These are phyloP conservation scores for Globisporangium parvum DNA, from an alignment of 352 stramenopile genomes.

Conservation along the genomic window DNA sequence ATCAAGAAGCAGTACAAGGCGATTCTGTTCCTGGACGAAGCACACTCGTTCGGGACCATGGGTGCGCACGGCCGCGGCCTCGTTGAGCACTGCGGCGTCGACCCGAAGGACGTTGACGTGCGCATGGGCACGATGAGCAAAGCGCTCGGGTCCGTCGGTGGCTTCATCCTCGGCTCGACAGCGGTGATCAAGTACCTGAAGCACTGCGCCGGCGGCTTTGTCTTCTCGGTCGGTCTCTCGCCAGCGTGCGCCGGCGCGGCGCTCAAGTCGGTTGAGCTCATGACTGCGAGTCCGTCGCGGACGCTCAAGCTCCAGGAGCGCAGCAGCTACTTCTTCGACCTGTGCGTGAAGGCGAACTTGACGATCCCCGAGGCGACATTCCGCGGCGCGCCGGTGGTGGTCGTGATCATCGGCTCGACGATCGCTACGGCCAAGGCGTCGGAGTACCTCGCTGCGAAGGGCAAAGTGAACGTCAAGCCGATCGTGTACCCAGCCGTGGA, in stretches of 20 bases:
- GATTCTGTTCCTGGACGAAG: conserved; percentile 54
- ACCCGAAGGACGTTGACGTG: conserved; percentile 46
- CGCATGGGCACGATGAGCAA: conserved; percentile 77
- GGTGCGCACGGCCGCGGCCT: conserved; percentile 44
- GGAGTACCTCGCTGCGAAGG: conserved; percentile 44
- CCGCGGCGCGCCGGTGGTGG: conserved; percentile 65
- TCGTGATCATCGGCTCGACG: conserved; percentile 76
- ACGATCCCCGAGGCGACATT: conserved; percentile 56
- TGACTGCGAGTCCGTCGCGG: conserved; percentile 47
- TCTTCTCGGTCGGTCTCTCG: conserved; percentile 72
- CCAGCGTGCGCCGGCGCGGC: conserved; percentile 62
- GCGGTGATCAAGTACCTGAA: conserved; percentile 60
- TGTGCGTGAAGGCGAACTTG: conserved; percentile 60
- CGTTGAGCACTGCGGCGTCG: conserved; percentile 40
- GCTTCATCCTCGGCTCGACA: conserved; percentile 51
- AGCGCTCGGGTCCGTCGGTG: conserved; percentile 54
- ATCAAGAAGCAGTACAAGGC: conserved; percentile 72
- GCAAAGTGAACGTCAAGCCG: conserved; percentile 72
- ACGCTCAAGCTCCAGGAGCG: conserved; percentile 59
- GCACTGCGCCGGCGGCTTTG: conserved; percentile 60
- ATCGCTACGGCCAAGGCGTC: conserved; percentile 73
- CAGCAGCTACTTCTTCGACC: conserved; percentile 69
- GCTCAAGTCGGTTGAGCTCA: conserved; percentile 64
- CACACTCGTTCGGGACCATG: conserved; percentile 67
- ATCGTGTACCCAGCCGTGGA: conserved; percentile 85